Base-by-base conservation (phyloP, 2,329 filamentous ascomycete species). In the Waltergamsia citrina region DNA sequence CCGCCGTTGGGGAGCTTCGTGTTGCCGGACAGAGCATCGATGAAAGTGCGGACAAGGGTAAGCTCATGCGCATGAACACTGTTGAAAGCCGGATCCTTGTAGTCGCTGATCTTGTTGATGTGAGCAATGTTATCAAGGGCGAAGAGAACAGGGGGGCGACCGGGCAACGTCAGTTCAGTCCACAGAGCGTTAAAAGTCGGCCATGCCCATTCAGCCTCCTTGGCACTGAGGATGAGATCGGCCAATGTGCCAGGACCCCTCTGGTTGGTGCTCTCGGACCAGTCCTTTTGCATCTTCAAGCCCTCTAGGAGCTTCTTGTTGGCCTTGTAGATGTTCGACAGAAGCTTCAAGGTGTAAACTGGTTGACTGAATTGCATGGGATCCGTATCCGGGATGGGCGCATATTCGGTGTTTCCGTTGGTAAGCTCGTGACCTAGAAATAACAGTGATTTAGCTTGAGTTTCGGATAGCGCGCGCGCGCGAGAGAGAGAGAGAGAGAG, bases 61-160 rank as follows among this genome's bases (percentile, higher is more conserved):
- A 98, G 70, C 49, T 96, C 83, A 59, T 94, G 85, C 19, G 87
- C 72, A 63, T 98, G 92, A 42, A 98, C 81, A 11, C 67, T 68
- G 41, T 85, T 72, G 47, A 75, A 82, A 17, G 81, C 66, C 2
- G 81, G 65, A 41, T 74, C 74, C 43, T 81, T 74, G 65, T 96
- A 98, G 29, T 73, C 75, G 41, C 80, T 85, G 24, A 77, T 52
- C 44, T 71, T 71, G 84, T 94, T 94, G 58, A 87, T 74, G 62
- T 92, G 84, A 35, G 76, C 69, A 23, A 96, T 66, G 34, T 81
- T 81, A 52, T 98, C 92, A 33, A 93, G 62, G 28, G 78, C 64
- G 45, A 95, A 69, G 32, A 96, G 65, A 38, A 95, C 67, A 12
- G 69, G 70, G 5, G 65, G 63, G 2, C 69, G 65, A 20, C 63